Conservation (phyloP, 495 filamentous ascomycete genomes). For the Aspergillus bertholletiae region DNA sequence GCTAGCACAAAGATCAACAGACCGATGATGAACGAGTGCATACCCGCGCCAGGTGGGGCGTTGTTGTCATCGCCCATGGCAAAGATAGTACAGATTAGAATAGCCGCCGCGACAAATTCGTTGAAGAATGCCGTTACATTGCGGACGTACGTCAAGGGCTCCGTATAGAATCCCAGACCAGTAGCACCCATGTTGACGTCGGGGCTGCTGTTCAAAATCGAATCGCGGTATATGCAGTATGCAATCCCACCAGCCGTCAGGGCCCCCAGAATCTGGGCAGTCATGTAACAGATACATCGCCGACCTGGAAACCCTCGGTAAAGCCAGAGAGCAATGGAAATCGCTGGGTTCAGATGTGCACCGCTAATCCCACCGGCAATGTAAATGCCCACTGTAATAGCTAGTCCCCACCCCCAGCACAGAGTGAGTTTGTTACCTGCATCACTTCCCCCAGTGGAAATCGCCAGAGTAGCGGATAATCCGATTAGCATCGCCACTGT, state of each 20-base stretch:
- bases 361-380: conserved; percentile 48
- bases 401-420: conserved; percentile 27
- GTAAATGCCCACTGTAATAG: conserved; percentile 55
- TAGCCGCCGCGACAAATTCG: conserved; percentile 50
- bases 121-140: conserved; percentile 51
- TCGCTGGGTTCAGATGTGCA: conserved; percentile 55
- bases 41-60: conserved; percentile 36
- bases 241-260: conserved; percentile 42
- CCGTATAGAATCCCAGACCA: conserved; percentile 50
- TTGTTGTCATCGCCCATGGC: conserved; percentile 51
- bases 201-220: conserved; percentile 34
- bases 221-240: conserved; percentile 39
- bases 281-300: conserved; percentile 37
- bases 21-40: conserved; percentile 49
- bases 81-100: conserved; percentile 53
- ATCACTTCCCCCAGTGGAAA: conserved; percentile 1
- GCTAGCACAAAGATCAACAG: conserved; percentile 32
- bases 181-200: conserved; percentile 18
- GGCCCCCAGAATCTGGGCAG: conserved; percentile 46
- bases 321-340: conserved; percentile 52
- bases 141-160: conserved; percentile 44
- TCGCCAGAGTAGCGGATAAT: conserved; percentile 16
- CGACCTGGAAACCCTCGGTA: conserved; percentile 52
- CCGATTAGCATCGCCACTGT: conserved; percentile 22
- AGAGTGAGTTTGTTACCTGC: conserved; percentile 11